Evolutionary conservation across 345 rosid species (phyloP).

Genomic region (Stellera chamaejasme): DNA sequence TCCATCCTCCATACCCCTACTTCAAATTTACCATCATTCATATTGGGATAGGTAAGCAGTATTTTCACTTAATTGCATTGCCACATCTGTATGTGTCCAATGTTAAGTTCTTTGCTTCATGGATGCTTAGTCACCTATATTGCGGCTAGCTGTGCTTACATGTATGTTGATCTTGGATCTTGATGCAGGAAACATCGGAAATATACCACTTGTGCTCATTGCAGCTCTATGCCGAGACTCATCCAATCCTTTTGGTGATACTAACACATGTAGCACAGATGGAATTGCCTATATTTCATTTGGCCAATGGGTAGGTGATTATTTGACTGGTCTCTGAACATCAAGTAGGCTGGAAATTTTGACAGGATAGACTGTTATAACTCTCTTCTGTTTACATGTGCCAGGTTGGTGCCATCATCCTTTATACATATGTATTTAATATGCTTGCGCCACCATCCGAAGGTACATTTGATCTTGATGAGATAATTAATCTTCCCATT

Average conservation of each 20-base stretch:
- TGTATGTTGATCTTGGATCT: neutral
- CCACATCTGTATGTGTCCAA: no score
- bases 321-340: neutral
- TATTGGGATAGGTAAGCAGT: slow-evolving; percentile 72
- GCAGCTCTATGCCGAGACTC: slow-evolving; percentile 87
- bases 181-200: slow-evolving; percentile 90
- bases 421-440: slow-evolving; percentile 87
- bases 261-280: slow-evolving; percentile 65
- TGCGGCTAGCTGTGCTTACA: no score
- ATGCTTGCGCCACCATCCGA: slow-evolving; percentile 95
- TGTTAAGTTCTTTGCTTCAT: no score
- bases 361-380: no score
- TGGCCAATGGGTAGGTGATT: slow-evolving; percentile 83
- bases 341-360: no score
- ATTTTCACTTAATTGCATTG: neutral
- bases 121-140: no score
- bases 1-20: slow-evolving; percentile 90
- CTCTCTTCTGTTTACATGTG: neutral
- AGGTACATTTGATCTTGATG: slow-evolving; percentile 70
- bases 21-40: slow-evolving; percentile 89
- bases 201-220: slow-evolving; percentile 92
- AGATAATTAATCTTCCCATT: slow-evolving; percentile 34
- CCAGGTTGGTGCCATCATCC: slow-evolving; percentile 97
- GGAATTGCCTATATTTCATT: slow-evolving; percentile 97
- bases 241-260: slow-evolving; percentile 84